These are phyloP conservation scores for Candida maris DNA, from an alignment of 805 yeast species.

Conservation along the genomic window DNA sequence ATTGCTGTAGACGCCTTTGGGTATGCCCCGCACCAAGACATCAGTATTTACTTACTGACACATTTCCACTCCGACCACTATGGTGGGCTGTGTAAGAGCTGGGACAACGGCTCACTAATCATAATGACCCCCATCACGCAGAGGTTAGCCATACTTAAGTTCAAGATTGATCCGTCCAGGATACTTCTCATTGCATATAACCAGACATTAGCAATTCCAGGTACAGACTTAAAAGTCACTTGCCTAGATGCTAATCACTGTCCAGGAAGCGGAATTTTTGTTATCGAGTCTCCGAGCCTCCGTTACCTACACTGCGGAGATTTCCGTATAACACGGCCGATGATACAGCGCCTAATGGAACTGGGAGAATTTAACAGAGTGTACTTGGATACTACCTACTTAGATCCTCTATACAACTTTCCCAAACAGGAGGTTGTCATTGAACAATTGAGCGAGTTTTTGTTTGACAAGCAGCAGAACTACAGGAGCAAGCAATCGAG, in stretches of 20 bases:
- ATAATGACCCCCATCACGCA: conserved; percentile 74
- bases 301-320: conserved; percentile 85
- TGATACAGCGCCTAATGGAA: conserved; percentile 38
- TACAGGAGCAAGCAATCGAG: conserved; percentile 27
- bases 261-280: conserved; percentile 87
- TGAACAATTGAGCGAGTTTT: conserved; percentile 51
- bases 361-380: conserved; percentile 48
- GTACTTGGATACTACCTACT: conserved; percentile 88
- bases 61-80: conserved; percentile 97
- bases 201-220: conserved; percentile 35
- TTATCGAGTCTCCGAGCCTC: conserved; percentile 50
- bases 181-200: conserved; percentile 39
- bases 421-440: conserved; percentile 76
- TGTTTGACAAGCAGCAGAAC: conserved; percentile 27
- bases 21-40: conserved; percentile 41
- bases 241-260: conserved; percentile 90
- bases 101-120: conserved; percentile 64
- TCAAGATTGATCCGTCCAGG: conserved; percentile 47
- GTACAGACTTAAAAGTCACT: conserved; percentile 48
- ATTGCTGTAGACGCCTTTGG: conserved; percentile 68
- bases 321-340: conserved; percentile 63
- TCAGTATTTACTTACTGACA: conserved; percentile 56
- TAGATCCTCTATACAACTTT: conserved; percentile 69
- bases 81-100: conserved; percentile 73
- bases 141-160: conserved; percentile 48